Percentiles rank a stretch among this genome's conserved stretches.
These are phyloP conservation scores for Colletotrichum musicola DNA, from an alignment of 2,329 filamentous ascomycete genomes.

Conservation along the genomic window DNA sequence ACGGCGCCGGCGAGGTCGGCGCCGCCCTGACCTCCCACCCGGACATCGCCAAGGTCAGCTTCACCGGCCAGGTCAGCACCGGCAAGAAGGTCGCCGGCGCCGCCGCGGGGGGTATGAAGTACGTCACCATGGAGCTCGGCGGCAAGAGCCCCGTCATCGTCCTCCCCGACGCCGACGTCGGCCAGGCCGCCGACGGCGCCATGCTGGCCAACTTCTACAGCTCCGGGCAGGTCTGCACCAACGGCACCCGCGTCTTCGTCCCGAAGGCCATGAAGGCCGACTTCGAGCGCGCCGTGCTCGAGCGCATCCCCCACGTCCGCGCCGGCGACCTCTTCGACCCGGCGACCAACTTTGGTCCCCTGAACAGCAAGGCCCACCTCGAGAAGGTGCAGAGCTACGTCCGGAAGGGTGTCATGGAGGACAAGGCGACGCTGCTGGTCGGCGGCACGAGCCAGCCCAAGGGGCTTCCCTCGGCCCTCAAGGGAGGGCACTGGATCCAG, in stretches of 20 bases:
- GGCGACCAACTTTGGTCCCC: slow-evolving; percentile 84
- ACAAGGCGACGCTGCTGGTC: slow-evolving; percentile 79
- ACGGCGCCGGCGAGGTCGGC: slow-evolving; percentile 83
- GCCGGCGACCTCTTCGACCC: slow-evolving; percentile 79
- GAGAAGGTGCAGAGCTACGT: slow-evolving; percentile 87
- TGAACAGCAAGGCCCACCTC: slow-evolving; percentile 80
- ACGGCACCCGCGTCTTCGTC: slow-evolving; percentile 89
- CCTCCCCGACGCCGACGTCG: slow-evolving; percentile 82
- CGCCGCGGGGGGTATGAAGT: slow-evolving; percentile 85
- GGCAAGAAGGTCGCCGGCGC: slow-evolving; percentile 84
- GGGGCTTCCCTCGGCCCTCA: slow-evolving; percentile 61
- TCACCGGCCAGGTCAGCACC: slow-evolving; percentile 88
- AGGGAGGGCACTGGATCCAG: slow-evolving; percentile 83
- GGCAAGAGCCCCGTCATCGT: slow-evolving; percentile 87
- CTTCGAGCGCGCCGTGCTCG: slow-evolving; percentile 77
- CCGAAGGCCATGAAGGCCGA: slow-evolving; percentile 72
- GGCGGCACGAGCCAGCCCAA: slow-evolving; percentile 74
- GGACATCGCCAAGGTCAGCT: slow-evolving; percentile 85
- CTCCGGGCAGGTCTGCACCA: slow-evolving; percentile 92
- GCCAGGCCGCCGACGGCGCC: slow-evolving; percentile 86
- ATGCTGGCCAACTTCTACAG: slow-evolving; percentile 97
- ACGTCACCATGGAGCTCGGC: slow-evolving; percentile 91
- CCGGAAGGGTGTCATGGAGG: slow-evolving; percentile 77
- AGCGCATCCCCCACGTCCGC: slow-evolving; percentile 84
- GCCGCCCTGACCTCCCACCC: slow-evolving; percentile 80